These are phyloP conservation scores for Lablab purpureus DNA, from an alignment of 306 rosid species.

Conservation along the genomic window DNA sequence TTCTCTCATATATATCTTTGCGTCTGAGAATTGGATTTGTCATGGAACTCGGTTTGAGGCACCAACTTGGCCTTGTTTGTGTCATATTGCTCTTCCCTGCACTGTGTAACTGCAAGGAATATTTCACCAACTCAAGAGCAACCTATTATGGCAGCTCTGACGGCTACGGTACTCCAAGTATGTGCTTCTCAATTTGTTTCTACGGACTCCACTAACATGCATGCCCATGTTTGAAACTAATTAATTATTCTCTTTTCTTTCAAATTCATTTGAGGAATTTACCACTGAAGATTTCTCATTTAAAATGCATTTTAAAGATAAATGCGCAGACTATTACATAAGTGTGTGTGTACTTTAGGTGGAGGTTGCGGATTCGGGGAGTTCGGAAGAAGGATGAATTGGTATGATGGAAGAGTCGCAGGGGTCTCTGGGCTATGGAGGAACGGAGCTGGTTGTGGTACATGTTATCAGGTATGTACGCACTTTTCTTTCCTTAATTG, in stretches of 20 bases:
- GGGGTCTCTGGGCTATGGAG: slow-evolving; percentile 71
- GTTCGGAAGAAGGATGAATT: slow-evolving; percentile 65
- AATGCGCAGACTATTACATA: not conserved
- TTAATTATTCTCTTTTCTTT: no score
- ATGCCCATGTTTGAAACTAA: no score
- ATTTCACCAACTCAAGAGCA: slow-evolving; percentile 60
- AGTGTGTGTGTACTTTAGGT: slow-evolving; percentile 43
- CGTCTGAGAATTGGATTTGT: not conserved
- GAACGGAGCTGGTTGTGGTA: slow-evolving; percentile 84
- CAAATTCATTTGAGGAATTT: no score
- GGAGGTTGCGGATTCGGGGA: slow-evolving; percentile 95
- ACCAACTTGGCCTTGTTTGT: slow-evolving; percentile 48
- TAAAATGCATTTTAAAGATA: no score
- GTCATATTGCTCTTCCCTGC: slow-evolving; percentile 60
- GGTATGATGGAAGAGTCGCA: slow-evolving; percentile 41
- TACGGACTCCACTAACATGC: not conserved
- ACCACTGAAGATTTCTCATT: no score
- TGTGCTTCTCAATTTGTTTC: not conserved
- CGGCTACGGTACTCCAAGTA: slow-evolving; percentile 71
- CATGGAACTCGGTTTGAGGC: slow-evolving; percentile 53
- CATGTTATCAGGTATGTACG: slow-evolving; percentile 73
- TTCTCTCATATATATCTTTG: not conserved
- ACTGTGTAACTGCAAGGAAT: slow-evolving; percentile 54
- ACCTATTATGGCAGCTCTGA: slow-evolving; percentile 76
- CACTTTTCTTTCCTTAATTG: not conserved